These are phyloP conservation scores for Diatrype stigma DNA, from an alignment of 2,329 filamentous ascomycete species.

Conservation along the genomic window DNA sequence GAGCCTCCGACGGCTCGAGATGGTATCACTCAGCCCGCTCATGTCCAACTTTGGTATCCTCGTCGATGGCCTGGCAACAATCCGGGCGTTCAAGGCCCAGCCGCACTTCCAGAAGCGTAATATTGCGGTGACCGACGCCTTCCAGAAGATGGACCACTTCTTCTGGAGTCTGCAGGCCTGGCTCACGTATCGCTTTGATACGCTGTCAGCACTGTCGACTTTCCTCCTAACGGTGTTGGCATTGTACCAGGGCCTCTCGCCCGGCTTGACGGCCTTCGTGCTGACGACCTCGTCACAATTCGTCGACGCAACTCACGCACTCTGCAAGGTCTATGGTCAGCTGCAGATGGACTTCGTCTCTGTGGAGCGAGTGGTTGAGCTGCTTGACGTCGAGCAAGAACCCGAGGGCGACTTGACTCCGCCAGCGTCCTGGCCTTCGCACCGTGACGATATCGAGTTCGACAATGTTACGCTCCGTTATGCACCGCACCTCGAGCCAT, in stretches of 20 bases:
- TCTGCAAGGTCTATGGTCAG: conserved; percentile 78
- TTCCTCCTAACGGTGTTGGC: conserved; percentile 71
- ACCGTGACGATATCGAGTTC: conserved; percentile 69
- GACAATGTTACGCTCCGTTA: conserved; percentile 76
- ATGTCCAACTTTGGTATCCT: conserved; percentile 92
- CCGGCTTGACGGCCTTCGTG: conserved; percentile 80
- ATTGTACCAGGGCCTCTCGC: conserved; percentile 67
- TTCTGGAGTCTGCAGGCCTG: conserved; percentile 87
- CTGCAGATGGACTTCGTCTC: conserved; percentile 91
- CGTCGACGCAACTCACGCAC: conserved; percentile 64
- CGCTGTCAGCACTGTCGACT: conserved; percentile 67
- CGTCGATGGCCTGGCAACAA: conserved; percentile 79
- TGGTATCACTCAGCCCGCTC: conserved; percentile 81
- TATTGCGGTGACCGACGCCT: conserved; percentile 76
- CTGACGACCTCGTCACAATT: conserved; percentile 68
- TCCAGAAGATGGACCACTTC: conserved; percentile 94
- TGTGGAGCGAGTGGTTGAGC: conserved; percentile 79
- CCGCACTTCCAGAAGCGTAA: conserved; percentile 75
- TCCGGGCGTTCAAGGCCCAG: conserved; percentile 78
- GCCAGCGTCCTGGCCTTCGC: conserved; percentile 72
- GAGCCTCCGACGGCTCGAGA: conserved; percentile 77
- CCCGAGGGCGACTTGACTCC: conserved; percentile 61
- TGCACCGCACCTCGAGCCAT: conserved; percentile 70
- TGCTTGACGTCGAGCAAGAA: conserved; percentile 76
- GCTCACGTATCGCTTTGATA: conserved; percentile 76